These are phyloP conservation scores for Aspergillus pseudoviridinutans DNA, from an alignment of 2,329 filamentous ascomycete species.

Conservation along the genomic window DNA sequence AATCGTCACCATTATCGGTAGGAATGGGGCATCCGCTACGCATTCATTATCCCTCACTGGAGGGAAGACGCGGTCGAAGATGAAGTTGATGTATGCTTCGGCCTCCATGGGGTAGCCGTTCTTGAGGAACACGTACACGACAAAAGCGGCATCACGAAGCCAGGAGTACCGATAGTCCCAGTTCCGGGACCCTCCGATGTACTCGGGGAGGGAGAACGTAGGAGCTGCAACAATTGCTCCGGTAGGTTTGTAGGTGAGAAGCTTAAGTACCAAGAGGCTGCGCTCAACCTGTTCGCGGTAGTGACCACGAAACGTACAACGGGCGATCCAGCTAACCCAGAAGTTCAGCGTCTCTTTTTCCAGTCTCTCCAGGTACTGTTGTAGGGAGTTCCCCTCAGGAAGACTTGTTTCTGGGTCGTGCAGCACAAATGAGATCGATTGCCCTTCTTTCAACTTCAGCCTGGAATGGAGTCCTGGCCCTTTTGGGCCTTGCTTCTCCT, in stretches of 20 bases:
- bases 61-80: constrained; percentile 61
- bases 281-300: constrained; percentile 69
- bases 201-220: constrained; percentile 73
- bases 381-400: constrained; percentile 56
- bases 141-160: constrained; percentile 74
- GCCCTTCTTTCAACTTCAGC: constrained; percentile 60
- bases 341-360: constrained; percentile 67
- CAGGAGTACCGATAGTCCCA: constrained; percentile 60
- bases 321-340: constrained; percentile 70
- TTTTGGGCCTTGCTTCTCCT: constrained; percentile 48
- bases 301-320: constrained; percentile 66
- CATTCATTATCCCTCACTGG: constrained; percentile 53
- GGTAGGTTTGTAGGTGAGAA: constrained; percentile 74
- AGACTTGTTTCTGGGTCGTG: constrained; percentile 59
- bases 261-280: constrained; percentile 70
- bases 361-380: constrained; percentile 54
- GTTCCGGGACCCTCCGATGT: constrained; percentile 61
- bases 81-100: constrained; percentile 74
- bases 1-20: constrained; percentile 82
- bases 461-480: constrained; percentile 61
- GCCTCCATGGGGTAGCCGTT: constrained; percentile 73
- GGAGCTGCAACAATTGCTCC: constrained; percentile 73
- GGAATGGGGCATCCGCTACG: constrained; percentile 40
- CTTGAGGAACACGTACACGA: constrained; percentile 70
- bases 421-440: constrained; percentile 66